phyloP scores from a whole-genome alignment of 2,329 filamentous ascomycete genomes.

The Monilinia laxa region DNA sequence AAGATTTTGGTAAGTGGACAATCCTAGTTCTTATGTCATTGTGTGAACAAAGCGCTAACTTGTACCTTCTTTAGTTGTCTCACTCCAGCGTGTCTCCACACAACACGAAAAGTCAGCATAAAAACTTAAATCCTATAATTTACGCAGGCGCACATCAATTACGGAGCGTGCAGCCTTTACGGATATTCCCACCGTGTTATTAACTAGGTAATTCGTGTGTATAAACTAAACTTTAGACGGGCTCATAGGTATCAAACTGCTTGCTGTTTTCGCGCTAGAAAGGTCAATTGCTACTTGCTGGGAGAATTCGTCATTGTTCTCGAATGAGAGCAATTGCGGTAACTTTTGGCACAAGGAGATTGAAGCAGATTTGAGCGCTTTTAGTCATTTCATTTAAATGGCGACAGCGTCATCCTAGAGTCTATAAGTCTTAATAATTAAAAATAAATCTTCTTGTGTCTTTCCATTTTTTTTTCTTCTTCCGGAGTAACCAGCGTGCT shows the following conservation, averaged over 20 bases:
- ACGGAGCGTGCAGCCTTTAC: constrained; percentile 18
- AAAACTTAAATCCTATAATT: constrained; percentile 28
- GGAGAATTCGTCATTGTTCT: constrained; percentile 7
- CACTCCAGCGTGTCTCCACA: constrained; percentile 83
- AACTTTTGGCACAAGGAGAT: constrained; percentile 21
- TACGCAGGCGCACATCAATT: constrained; percentile 19
- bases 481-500: not conserved
- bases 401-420: constrained; percentile 19
- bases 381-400: constrained; percentile 23
- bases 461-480: not conserved
- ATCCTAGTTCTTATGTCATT: constrained; percentile 6
- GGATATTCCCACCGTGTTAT: constrained; percentile 22
- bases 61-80: constrained; percentile 62
- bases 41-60: constrained; percentile 48
- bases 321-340: constrained; percentile 3
- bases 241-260: constrained; percentile 20
- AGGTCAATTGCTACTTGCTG: constrained; percentile 22
- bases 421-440: constrained; percentile 22
- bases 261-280: constrained; percentile 19
- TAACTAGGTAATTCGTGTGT: constrained; percentile 23
- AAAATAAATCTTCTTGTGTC: constrained; percentile 12
- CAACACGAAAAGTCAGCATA: constrained; percentile 88
- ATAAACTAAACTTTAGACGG: constrained; percentile 21
- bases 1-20: constrained; percentile 77
- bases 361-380: constrained; percentile 23